Conservation (phyloP, 2,329 filamentous ascomycete species). For the Blastomyces parvus region DNA sequence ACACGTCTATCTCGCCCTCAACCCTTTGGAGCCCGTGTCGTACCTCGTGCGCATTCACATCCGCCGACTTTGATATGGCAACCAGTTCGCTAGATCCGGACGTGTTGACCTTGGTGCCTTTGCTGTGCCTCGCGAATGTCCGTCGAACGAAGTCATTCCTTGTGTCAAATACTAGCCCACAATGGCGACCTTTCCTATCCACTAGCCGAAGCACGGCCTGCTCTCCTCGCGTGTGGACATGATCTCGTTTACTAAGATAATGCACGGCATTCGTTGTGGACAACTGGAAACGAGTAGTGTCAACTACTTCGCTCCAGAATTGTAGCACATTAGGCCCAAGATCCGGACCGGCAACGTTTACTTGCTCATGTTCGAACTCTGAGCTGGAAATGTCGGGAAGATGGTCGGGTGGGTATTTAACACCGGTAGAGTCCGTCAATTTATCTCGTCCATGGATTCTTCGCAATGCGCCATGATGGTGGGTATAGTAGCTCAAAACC, state of each 20-base stretch:
- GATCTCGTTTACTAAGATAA: neutral
- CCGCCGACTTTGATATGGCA: neutral
- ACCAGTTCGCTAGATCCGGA: neutral
- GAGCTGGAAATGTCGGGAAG: neutral
- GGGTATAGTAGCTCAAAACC: neutral
- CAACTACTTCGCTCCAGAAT: neutral
- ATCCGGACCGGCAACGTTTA: neutral
- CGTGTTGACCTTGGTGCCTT: neutral
- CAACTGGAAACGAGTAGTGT: neutral
- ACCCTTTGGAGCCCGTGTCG: neutral
- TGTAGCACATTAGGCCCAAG: neutral
- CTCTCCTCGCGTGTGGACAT: neutral
- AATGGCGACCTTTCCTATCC: neutral
- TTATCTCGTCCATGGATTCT: neutral
- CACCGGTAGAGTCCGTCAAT: neutral
- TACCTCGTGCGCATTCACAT: neutral
- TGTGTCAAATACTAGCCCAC: neutral
- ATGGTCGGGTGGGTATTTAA: neutral
- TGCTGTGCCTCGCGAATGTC: neutral
- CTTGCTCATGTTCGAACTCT: neutral
- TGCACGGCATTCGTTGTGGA: neutral
- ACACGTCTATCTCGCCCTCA: neutral
- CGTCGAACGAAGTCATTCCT: neutral
- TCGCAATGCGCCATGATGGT: neutral
- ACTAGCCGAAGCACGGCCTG: neutral